Evolutionary conservation across 495 filamentous ascomycete species (phyloP).

Genomic region (Niebla homalea): DNA sequence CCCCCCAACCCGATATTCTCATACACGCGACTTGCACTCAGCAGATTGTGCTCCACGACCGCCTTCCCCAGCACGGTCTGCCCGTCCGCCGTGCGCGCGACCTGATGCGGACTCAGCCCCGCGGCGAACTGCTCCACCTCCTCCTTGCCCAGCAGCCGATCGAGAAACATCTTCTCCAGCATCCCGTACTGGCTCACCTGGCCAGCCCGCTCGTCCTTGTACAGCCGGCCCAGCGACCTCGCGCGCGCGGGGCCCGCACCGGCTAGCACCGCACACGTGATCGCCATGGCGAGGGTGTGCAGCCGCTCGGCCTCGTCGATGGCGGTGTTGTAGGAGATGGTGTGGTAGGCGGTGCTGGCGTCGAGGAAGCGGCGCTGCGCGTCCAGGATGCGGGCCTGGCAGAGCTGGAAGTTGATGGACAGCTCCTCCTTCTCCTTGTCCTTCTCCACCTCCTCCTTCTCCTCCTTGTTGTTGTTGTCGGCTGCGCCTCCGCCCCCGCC

Average conservation of each 20-base stretch:
- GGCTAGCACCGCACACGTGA: slow-evolving; percentile 86
- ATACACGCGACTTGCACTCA: slow-evolving; percentile 75
- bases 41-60: slow-evolving; percentile 88
- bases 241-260: slow-evolving; percentile 81
- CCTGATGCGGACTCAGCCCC: slow-evolving; percentile 71
- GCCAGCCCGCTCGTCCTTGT: slow-evolving; percentile 81
- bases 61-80: slow-evolving; percentile 88
- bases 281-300: slow-evolving; percentile 74
- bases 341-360: slow-evolving; percentile 75
- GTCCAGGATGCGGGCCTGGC: slow-evolving; percentile 85
- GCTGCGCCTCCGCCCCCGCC: slow-evolving; percentile 27
- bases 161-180: slow-evolving; percentile 94
- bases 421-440: slow-evolving; percentile 29
- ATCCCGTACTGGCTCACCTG: slow-evolving; percentile 72
- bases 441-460: slow-evolving; percentile 5
- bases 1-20: slow-evolving; percentile 74
- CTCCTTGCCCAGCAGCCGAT: slow-evolving; percentile 62
- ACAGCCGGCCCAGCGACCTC: slow-evolving; percentile 63
- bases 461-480: slow-evolving; percentile 25
- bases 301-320: slow-evolving; percentile 78
- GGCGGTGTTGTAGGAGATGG: slow-evolving; percentile 56
- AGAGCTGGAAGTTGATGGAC: slow-evolving; percentile 74
- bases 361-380: slow-evolving; percentile 83
- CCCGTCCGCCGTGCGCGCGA: slow-evolving; percentile 77
- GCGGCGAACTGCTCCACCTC: slow-evolving; percentile 80